Conservation (phyloP, 106 monocot genomes). For the Acanthochlamys bracteata region DNA sequence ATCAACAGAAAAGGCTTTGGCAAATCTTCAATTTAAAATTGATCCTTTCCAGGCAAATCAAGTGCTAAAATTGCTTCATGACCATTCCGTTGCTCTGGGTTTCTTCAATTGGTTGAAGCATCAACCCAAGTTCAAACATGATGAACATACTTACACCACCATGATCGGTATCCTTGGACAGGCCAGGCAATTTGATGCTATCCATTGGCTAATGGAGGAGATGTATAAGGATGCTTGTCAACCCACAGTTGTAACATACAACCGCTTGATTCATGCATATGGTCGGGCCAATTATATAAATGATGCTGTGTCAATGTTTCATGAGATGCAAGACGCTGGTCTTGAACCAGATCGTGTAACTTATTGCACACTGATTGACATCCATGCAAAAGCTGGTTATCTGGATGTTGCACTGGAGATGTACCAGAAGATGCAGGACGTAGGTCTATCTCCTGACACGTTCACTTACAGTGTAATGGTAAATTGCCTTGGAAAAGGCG, state of each 20-base stretch:
- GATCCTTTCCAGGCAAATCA: constrained; percentile 89
- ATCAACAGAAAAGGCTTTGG: constrained; percentile 36
- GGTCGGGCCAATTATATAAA: constrained; percentile 74
- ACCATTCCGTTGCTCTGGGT: constrained; percentile 67
- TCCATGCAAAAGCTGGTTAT: constrained; percentile 91
- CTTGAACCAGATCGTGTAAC: constrained; percentile 76
- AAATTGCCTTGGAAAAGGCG: constrained; percentile 90
- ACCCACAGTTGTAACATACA: constrained; percentile 88
- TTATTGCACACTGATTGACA: constrained; percentile 92
- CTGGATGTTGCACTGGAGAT: constrained; percentile 63
- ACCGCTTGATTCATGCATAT: constrained; percentile 84
- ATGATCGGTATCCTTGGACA: constrained; percentile 95
- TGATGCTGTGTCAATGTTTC: constrained; percentile 64
- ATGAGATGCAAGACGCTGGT: constrained; percentile 71
- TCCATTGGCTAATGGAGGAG: constrained; percentile 62
- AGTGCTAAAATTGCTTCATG: constrained; percentile 70
- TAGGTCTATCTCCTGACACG: constrained; percentile 82
- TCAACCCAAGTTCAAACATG: constrained; percentile 82
- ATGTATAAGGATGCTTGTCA: constrained; percentile 58
- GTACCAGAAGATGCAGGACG: constrained; percentile 60
- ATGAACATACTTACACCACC: constrained; percentile 90
- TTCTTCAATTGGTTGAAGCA: constrained; percentile 90
- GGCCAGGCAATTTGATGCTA: constrained; percentile 62
- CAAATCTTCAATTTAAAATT: constrained; percentile 49
- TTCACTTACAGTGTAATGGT: constrained; percentile 99